Conservation (phyloP, 2,329 filamentous ascomycete genomes). For the Phoma sp. region DNA sequence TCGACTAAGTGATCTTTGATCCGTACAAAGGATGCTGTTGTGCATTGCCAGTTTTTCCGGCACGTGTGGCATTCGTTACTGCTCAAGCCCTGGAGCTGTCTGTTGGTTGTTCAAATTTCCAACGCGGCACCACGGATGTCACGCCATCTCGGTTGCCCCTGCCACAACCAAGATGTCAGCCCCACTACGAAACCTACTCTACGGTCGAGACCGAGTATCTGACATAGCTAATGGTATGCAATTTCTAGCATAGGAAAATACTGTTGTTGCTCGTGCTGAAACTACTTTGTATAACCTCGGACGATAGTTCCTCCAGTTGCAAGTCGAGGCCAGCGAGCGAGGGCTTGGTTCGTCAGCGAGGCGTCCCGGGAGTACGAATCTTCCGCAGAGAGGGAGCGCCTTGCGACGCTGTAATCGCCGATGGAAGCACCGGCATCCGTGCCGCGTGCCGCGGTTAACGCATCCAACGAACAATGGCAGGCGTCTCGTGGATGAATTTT, state of each 20-base stretch:
- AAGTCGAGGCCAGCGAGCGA: no score
- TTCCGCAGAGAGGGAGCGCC: neutral
- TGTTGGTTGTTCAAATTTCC: neutral
- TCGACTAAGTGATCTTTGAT: no score
- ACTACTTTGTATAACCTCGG: no score
- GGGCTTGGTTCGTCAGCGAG: no score
- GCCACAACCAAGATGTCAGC: neutral
- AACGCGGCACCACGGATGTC: slow-evolving; percentile 22
- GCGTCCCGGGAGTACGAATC: neutral
- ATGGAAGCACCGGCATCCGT: neutral
- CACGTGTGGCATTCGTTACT: slow-evolving; percentile 19
- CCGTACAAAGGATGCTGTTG: neutral
- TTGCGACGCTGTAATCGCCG: slow-evolving; percentile 6
- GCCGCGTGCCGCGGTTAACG: slow-evolving; percentile 2
- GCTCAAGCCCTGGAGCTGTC: neutral
- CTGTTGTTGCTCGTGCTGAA: no score
- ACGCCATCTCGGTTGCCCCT: slow-evolving; percentile 24
- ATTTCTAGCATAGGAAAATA: no score
- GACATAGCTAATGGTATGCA: no score
- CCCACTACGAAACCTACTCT: neutral
- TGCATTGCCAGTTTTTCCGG: slow-evolving; percentile 8
- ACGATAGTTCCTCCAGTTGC: no score
- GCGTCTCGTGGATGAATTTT: no score
- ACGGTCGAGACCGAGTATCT: no score
- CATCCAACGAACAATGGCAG: no score